Evolutionary conservation across 768 basidiomycete species (phyloP).

Genomic region (Neoboletus brunneissimus): DNA sequence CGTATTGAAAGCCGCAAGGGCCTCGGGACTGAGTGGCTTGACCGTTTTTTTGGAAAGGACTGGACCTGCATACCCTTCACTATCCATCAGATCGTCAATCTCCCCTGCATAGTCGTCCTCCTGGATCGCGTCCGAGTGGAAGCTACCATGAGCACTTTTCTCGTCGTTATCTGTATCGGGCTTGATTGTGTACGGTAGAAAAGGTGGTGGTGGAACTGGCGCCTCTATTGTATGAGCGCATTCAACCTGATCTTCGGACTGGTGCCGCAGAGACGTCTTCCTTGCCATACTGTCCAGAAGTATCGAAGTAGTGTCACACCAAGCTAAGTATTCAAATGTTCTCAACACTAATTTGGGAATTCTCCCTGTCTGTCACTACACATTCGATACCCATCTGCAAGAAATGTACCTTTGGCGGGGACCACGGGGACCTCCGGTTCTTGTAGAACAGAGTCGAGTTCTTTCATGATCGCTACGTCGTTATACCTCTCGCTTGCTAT

Average conservation of each 20-base stretch:
- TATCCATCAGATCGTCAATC: conserved; percentile 42
- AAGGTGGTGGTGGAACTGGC: neutral
- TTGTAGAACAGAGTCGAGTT: neutral
- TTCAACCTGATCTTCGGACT: neutral
- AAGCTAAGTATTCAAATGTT: neutral
- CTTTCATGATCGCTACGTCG: neutral
- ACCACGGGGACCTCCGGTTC: neutral
- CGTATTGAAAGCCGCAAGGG: conserved; percentile 69
- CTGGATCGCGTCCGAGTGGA: conserved; percentile 13
- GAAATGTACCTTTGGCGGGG: neutral
- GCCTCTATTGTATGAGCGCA: neutral
- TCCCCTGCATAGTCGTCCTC: conserved; percentile 30
- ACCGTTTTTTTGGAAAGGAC: conserved; percentile 43
- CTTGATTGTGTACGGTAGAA: neutral
- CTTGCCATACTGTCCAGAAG: conserved; percentile 3
- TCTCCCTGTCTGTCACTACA: conserved; percentile 1
- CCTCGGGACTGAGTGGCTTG: conserved; percentile 73
- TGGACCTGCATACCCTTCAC: conserved; percentile 56
- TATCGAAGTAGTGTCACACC: neutral
- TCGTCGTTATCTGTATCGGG: neutral
- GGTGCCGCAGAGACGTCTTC: neutral
- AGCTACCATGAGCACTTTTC: neutral
- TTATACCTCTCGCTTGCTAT: neutral
- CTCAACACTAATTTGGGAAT: conserved; percentile 6
- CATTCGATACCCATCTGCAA: neutral